These are phyloP conservation scores for Sanghuangporus weigelae DNA, from an alignment of 1,284 basidiomycete genomes.

Conservation along the genomic window DNA sequence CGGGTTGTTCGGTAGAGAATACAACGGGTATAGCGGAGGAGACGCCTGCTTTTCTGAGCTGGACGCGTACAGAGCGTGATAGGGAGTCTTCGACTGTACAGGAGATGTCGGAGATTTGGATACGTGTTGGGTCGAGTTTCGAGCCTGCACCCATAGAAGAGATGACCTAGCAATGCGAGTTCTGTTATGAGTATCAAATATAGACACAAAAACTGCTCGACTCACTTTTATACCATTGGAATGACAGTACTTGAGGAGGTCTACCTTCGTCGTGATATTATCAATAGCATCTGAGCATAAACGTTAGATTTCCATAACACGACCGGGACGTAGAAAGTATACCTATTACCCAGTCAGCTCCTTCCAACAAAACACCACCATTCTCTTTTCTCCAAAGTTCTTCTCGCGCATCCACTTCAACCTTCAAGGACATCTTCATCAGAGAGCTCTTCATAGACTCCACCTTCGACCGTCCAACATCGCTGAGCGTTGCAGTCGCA, in stretches of 20 bases:
- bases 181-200: not conserved
- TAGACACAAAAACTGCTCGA: not conserved
- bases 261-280: slow-evolving; percentile 93
- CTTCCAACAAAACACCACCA: slow-evolving; percentile 66
- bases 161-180: slow-evolving; percentile 58
- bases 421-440: slow-evolving; percentile 64
- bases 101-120: slow-evolving; percentile 95
- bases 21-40: slow-evolving; percentile 85
- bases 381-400: slow-evolving; percentile 82
- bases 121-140: slow-evolving; percentile 90
- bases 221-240: slow-evolving; percentile 66
- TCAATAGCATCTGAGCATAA: slow-evolving; percentile 79
- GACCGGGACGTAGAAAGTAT: slow-evolving; percentile 20
- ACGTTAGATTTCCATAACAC: slow-evolving; percentile 18
- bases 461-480: slow-evolving; percentile 97
- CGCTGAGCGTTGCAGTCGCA: slow-evolving; percentile 84
- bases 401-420: slow-evolving; percentile 76
- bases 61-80: slow-evolving; percentile 83
- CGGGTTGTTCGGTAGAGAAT: slow-evolving; percentile 92
- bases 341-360: slow-evolving; percentile 89
- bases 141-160: slow-evolving; percentile 98
- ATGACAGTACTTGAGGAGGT: slow-evolving; percentile 81
- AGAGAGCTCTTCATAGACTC: slow-evolving; percentile 70
- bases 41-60: slow-evolving; percentile 69
- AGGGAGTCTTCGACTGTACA: slow-evolving; percentile 93